Percentiles rank a stretch among this genome's conserved stretches.
Conservation (phyloP, 73 alveolate species). For the Paramecium octaurelia region DNA sequence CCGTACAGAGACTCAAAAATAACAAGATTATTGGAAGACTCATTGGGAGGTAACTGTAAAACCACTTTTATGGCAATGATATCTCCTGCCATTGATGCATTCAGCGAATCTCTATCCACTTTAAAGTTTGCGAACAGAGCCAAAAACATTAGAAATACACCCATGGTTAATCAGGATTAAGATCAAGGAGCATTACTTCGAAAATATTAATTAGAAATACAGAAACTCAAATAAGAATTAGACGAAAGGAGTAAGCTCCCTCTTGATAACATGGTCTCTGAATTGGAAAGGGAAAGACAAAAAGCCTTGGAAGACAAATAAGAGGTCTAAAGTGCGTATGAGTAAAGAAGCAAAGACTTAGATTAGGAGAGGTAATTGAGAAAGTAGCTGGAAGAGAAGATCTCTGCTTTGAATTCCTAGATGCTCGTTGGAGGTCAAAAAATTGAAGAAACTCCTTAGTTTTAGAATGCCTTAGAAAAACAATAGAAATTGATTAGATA, state of each 20-base stretch:
- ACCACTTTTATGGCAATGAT: conserved; percentile 67
- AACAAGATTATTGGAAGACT: conserved; percentile 84
- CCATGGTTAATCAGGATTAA: conserved; percentile 94
- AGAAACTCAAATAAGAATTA: conserved; percentile 90
- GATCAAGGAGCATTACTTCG: conserved; percentile 95
- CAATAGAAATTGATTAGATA: conserved; percentile 74
- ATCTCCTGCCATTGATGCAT: conserved; percentile 96
- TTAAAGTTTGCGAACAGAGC: conserved; percentile 99
- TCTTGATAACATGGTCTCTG: conserved; percentile 68
- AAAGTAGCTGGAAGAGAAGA: conserved; percentile 94
- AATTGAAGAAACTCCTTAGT: conserved; percentile 96
- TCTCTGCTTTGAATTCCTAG: conserved; percentile 91
- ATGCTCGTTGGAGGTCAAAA: conserved; percentile 96
- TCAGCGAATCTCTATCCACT: conserved; percentile 94
- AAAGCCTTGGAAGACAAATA: conserved; percentile 95
- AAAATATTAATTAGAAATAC: conserved; percentile 95
- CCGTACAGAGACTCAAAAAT: conserved; percentile 91
- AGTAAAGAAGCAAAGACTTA: conserved; percentile 88
- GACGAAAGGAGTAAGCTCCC: conserved; percentile 76
- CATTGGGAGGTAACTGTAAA: conserved; percentile 86
- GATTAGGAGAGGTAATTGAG: conserved; percentile 92
- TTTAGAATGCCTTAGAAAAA: conserved; percentile 91
- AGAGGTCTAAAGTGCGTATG: conserved; percentile 94
- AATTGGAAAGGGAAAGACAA: conserved; percentile 89
- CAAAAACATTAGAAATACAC: conserved; percentile 94